Evolutionary conservation across 805 yeast genomes (phyloP), one percentile per base, ranked within the genome.

Genomic region (Kodamaea restingae): DNA sequence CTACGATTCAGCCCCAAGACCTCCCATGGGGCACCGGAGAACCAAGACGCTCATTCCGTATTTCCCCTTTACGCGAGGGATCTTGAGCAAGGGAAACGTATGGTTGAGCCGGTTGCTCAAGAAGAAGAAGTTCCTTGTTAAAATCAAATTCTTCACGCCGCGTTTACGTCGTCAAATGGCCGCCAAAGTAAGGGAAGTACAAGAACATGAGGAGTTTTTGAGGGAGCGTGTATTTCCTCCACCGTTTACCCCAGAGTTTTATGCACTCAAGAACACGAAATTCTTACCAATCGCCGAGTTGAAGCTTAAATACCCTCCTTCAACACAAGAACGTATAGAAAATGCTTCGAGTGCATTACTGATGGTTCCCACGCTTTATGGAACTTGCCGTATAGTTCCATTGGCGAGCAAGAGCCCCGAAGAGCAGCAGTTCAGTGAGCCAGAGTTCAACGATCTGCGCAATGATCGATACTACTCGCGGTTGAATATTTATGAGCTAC

Each of bases 401-500:
- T 15, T 15, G 5, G 14, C n/a, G 20, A 15, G 14, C 9, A 33
- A 14, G 8, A 9, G 9, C 7, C 26, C 9, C 12, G n/a, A 21
- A 15, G 29, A 17, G 11, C 18, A 33, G 6, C 18, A 14, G 31
- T 28, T 28, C 31, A 15, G 18, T 6, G 14, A 9, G 3, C 11
- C 12, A 7, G 35, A 20, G 21, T 29, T 36, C 28, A 20, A 15
- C 21, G 33, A 32, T 15, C 41, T 38, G 30, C 28, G 22, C 3
- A 34, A 28, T 34, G 50, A 39, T 28, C 42, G 54, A 4, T 56
- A 71, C 20, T 80, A 76, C 47, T 77, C 84, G 3, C 60, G 86
- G 43, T 55, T 81, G 21, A 80, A 84, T 11, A 64, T 80, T 3
- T 69, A 66, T 25, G 81, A 78, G 36, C 60, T 81, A 18, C 74